Base-by-base conservation (phyloP, 2,329 filamentous ascomycete genomes). In the Cercospora sojina region DNA sequence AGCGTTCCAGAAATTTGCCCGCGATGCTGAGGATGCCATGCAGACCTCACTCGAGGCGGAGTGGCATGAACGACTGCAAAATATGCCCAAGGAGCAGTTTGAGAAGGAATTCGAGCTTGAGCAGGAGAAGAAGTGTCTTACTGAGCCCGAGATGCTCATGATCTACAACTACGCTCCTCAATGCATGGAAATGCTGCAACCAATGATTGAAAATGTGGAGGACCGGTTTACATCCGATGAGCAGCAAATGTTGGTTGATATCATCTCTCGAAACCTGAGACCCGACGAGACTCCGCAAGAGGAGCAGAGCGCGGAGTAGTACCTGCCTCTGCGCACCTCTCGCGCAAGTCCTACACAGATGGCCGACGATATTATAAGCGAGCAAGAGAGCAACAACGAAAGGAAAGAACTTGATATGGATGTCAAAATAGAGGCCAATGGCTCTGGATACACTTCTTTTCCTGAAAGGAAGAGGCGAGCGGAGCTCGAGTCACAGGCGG, bases 121-220 rank as follows among this genome's bases (percentile, higher is more conserved):
- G 66, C 72, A 76, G 63, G 74, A 76, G 35, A 69, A 60, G 62
- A 77, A 77, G 68, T 70, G 70, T 27, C 64, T 79, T 66, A 78
- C 75, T 31, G 75, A 77, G 67, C 71, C 75, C 47, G 77, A 79
- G 64, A 59, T 75, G 55, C 65, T 78, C 53, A 74, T 76, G 70
- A 62, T 79, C 8, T 72, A 74, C 55, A 79, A 79, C 59, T 71
- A 74, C 41, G 74, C 76, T 51, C 77, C 77, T 38, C 68, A 69
- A 60, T 70, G 72, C 23, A 65, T 74, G 12, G 74, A 77, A 69
- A 73, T 76, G 67, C 61, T 79, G 64, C 70, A 77, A 69, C 75
- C 76, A 10, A 77, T 78, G 72, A 73, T 79, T 32, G 77, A 78
- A 68, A 74, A 75, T 62, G 66, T 69, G 32, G 77, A 77, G 49